Evolutionary conservation across 139 green algal species (phyloP), one percentile per base, ranked within the genome.

Genomic region (Micractinium sp.): DNA sequence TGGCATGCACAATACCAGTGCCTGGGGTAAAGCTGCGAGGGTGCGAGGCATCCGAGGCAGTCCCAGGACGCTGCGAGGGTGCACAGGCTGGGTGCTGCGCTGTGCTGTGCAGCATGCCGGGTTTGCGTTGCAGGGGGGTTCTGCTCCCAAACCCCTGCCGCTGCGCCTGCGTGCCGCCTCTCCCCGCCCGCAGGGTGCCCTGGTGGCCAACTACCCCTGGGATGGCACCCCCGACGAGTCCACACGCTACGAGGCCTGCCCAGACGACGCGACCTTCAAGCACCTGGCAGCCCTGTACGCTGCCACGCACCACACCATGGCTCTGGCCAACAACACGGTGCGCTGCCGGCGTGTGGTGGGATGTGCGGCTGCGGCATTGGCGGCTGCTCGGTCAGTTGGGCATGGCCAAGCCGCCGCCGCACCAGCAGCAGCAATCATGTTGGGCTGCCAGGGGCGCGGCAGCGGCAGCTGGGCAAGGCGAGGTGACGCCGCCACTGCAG

Each of bases 131-230:
- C 9, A 36, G 25, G 23, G 27, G 71, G n/a, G n/a, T n/a, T 31
- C 71, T 77, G 22, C n/a, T 9, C 9, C 73, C n/a, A n/a, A n/a
- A n/a, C n/a, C n/a, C n/a, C n/a, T n/a, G n/a, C n/a, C n/a, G n/a
- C n/a, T n/a, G n/a, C n/a, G n/a, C n/a, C n/a, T n/a, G n/a, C n/a
- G n/a, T n/a, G n/a, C n/a, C n/a, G n/a, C n/a, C 12, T 60, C 19
- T 81, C 35, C 20, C 41, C 2, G 16, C 23, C 56, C 73, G 82
- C 89, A 96, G 90, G 96, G 96, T 0, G 96, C 96, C 3, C 31
- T 98, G 19, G 95, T 98, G 39, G 96, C 95, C 60, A 98, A 98
- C 92, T 98, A 97, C 78, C 96, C 96, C 0, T 97, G 92, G 92
- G 96, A 98, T 69, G 96, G 96, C 27, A 95, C 93, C 14, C 29